Evolutionary conservation across 768 basidiomycete genomes (phyloP).

Genomic region (Antrodiella citrinella): DNA sequence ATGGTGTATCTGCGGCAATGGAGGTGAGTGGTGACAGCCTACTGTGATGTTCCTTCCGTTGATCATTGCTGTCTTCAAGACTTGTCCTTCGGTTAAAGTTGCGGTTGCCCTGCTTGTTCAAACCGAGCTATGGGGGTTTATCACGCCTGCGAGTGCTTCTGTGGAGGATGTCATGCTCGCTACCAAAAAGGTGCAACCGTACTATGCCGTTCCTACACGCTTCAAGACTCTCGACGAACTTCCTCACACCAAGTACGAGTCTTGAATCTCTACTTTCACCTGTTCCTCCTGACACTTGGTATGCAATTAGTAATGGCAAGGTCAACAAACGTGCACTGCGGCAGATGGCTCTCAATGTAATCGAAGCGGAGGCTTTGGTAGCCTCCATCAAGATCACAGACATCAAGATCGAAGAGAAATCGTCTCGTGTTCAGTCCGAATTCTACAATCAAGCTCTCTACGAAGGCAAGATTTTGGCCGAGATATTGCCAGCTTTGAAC

Average conservation of each 20-base stretch:
- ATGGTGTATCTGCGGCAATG: slow-evolving; percentile 54
- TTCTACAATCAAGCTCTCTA: slow-evolving; percentile 16
- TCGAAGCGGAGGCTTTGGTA: neutral
- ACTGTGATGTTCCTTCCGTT: slow-evolving; percentile 1
- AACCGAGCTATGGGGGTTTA: slow-evolving; percentile 47
- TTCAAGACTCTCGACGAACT: slow-evolving; percentile 36
- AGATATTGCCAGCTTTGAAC: slow-evolving; percentile 13
- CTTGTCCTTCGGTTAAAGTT: slow-evolving; percentile 32
- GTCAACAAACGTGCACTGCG: slow-evolving; percentile 40
- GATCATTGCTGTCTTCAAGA: slow-evolving; percentile 23
- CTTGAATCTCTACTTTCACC: neutral
- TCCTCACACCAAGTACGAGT: slow-evolving; percentile 42
- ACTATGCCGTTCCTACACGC: slow-evolving; percentile 49
- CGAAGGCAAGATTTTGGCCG: slow-evolving; percentile 13
- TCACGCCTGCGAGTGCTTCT: slow-evolving; percentile 31
- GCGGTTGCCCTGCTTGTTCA: slow-evolving; percentile 46
- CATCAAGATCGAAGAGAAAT: neutral
- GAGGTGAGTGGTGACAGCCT: slow-evolving; percentile 36
- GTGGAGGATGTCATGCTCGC: slow-evolving; percentile 33
- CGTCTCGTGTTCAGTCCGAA: slow-evolving; percentile 6
- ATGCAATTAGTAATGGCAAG: slow-evolving; percentile 25
- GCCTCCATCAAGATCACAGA: slow-evolving; percentile 5
- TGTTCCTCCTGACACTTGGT: neutral
- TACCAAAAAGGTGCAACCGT: slow-evolving; percentile 45
- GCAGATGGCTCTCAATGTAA: slow-evolving; percentile 17